These are phyloP conservation scores for Fusarium illudens DNA, from an alignment of 2,329 filamentous ascomycete species.

Conservation along the genomic window DNA sequence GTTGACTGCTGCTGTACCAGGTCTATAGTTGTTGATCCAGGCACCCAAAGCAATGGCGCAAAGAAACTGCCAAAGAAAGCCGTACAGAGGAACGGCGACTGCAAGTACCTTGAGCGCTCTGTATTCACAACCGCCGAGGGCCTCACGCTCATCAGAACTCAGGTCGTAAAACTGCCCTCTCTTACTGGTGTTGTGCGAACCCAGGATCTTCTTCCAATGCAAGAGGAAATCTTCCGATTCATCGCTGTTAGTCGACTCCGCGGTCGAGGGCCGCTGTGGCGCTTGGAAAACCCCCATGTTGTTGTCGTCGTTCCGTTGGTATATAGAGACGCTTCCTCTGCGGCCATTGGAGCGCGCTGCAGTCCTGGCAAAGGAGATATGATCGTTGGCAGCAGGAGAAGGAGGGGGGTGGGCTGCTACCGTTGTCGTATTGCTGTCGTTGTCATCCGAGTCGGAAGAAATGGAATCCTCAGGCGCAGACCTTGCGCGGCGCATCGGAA, in stretches of 20 bases:
- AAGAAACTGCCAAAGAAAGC: constrained; percentile 65
- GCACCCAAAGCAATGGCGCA: constrained; percentile 67
- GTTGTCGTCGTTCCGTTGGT: constrained; percentile 28
- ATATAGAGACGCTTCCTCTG: constrained; percentile 30
- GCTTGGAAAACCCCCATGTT: background rate
- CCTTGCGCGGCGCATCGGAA: constrained; percentile 25
- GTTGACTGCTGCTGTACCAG: constrained; percentile 59
- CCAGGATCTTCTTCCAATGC: constrained; percentile 48
- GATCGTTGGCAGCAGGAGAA: constrained; percentile 23
- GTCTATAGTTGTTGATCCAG: constrained; percentile 64
- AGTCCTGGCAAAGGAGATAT: constrained; percentile 31
- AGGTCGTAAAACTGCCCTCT: constrained; percentile 66
- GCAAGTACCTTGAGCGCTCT: constrained; percentile 67
- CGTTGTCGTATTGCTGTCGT: constrained; percentile 35
- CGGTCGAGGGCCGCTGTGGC: constrained; percentile 30
- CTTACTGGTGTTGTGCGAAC: constrained; percentile 53
- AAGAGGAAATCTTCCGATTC: constrained; percentile 41
- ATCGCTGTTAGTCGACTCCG: constrained; percentile 30
- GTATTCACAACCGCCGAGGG: constrained; percentile 71
- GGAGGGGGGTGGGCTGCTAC: constrained; percentile 26
- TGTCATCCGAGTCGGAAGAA: constrained; percentile 33
- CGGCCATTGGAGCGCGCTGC: constrained; percentile 10
- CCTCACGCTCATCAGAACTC: constrained; percentile 61
- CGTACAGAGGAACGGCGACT: constrained; percentile 69
- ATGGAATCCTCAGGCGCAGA: constrained; percentile 30